phyloP scores from a whole-genome alignment of 2,329 filamentous ascomycete species.

The Colletotrichum sp. region DNA sequence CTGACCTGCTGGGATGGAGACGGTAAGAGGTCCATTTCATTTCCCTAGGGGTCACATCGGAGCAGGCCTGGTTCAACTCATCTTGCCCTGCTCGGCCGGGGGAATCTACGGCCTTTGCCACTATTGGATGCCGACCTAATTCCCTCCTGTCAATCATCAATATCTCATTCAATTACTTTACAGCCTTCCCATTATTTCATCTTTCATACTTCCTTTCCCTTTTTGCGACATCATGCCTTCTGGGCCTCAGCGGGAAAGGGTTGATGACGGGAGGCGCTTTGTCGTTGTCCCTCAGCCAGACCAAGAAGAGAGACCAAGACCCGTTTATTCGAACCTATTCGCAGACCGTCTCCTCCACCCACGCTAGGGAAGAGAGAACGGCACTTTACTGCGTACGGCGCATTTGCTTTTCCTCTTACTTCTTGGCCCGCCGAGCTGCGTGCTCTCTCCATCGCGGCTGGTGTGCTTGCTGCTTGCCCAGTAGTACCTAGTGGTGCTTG shows the following conservation, averaged over 20 bases:
- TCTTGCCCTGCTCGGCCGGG: neutral
- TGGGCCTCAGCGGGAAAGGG: neutral
- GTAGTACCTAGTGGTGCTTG: neutral
- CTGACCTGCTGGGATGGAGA: neutral
- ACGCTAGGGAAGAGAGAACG: neutral
- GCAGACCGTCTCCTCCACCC: neutral
- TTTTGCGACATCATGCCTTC: neutral
- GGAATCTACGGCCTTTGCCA: neutral
- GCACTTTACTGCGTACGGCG: neutral
- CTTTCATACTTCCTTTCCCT: neutral
- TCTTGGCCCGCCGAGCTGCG: neutral
- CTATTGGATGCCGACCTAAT: neutral
- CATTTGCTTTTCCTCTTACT: neutral
- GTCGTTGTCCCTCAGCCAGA: neutral
- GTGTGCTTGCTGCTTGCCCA: neutral
- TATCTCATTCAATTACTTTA: neutral
- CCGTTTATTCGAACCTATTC: neutral
- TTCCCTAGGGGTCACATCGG: neutral
- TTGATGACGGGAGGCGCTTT: neutral
- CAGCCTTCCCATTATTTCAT: neutral
- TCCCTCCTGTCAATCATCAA: neutral
- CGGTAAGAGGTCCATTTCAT: neutral
- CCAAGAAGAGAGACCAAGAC: neutral
- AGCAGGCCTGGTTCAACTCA: neutral
- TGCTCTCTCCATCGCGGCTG: neutral